These are phyloP conservation scores for Hippophae tibetana DNA, from an alignment of 306 rosid genomes.

Conservation along the genomic window DNA sequence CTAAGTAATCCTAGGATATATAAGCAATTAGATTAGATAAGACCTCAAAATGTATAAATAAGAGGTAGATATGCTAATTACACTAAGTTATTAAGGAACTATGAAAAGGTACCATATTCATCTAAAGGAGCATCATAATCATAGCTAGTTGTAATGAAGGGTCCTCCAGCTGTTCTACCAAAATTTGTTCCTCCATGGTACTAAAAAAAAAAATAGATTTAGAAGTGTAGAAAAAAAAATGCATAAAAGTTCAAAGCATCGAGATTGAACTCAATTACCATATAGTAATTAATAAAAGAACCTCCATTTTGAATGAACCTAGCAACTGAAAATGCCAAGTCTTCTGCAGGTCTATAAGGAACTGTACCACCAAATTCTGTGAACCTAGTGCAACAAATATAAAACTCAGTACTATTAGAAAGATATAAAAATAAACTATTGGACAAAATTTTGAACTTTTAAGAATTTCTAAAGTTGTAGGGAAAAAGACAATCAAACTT, in stretches of 20 bases:
- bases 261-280: slow-evolving; percentile 34
- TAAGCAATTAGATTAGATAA: too few relatives aligned
- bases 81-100: neutral
- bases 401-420: slow-evolving; percentile 1
- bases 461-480: neutral
- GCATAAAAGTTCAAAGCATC: neutral
- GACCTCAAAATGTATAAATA: too few relatives aligned
- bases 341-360: slow-evolving; percentile 80
- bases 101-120: slow-evolving; percentile 60
- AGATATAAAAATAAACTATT: neutral
- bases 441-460: neutral
- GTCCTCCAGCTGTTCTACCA: slow-evolving; percentile 82
- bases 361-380: slow-evolving; percentile 83
- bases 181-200: slow-evolving; percentile 99
- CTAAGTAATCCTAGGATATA: slow-evolving; percentile 48
- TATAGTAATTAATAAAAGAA: slow-evolving; percentile 75
- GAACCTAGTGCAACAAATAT: slow-evolving; percentile 39
- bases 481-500: slow-evolving; percentile 12
- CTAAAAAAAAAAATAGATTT: slow-evolving; percentile 28
- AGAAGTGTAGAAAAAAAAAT: neutral
- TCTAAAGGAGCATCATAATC: slow-evolving; percentile 91
- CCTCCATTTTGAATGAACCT: slow-evolving; percentile 86
- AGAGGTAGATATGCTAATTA: too few relatives aligned
- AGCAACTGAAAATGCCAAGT: slow-evolving; percentile 70
- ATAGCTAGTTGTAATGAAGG: slow-evolving; percentile 83